These are phyloP conservation scores for Aspergillus sparsus DNA, from an alignment of 495 filamentous ascomycete species.

Conservation along the genomic window DNA sequence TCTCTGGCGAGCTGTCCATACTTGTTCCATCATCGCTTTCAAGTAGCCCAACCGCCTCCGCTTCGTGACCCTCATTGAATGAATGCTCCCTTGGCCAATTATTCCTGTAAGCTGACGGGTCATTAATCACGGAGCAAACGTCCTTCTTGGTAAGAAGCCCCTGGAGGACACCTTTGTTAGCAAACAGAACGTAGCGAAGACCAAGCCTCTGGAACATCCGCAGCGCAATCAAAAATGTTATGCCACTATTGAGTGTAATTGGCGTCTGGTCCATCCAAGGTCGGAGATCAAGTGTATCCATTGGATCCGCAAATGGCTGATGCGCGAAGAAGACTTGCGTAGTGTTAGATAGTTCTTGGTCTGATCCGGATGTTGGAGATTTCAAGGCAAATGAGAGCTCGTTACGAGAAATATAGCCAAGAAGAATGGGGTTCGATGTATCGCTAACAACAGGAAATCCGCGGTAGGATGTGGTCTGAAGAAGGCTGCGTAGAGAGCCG, in stretches of 20 bases:
- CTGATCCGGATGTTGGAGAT: constrained; percentile 36
- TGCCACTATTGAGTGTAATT: constrained; percentile 77
- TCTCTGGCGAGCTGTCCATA: constrained; percentile 39
- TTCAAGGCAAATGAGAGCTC: constrained; percentile 83
- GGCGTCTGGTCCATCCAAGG: constrained; percentile 99
- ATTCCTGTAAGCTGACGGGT: constrained; percentile 61
- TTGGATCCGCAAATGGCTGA: constrained; percentile 76
- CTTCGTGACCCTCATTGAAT: constrained; percentile 40
- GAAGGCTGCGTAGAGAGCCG: constrained; percentile 64
- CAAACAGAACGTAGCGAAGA: constrained; percentile 85
- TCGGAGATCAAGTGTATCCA: constrained; percentile 78
- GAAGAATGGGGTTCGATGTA: constrained; percentile 62
- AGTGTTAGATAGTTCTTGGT: constrained; percentile 61
- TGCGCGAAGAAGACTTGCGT: constrained; percentile 84
- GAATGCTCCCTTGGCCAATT: constrained; percentile 37
- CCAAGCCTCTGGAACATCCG: constrained; percentile 94
- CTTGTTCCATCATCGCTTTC: constrained; percentile 44
- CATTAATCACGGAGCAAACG: constrained; percentile 90
- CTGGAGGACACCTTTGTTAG: constrained; percentile 74
- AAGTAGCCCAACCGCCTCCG: constrained; percentile 56
- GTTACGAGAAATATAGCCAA: constrained; percentile 92
- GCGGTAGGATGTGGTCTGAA: constrained; percentile 74
- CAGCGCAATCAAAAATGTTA: constrained; percentile 75
- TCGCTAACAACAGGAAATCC: constrained; percentile 91
- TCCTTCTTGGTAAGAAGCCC: constrained; percentile 97